phyloP scores from a whole-genome alignment of 805 yeast genomes.

The Cyberlindnera xylosilytica region DNA sequence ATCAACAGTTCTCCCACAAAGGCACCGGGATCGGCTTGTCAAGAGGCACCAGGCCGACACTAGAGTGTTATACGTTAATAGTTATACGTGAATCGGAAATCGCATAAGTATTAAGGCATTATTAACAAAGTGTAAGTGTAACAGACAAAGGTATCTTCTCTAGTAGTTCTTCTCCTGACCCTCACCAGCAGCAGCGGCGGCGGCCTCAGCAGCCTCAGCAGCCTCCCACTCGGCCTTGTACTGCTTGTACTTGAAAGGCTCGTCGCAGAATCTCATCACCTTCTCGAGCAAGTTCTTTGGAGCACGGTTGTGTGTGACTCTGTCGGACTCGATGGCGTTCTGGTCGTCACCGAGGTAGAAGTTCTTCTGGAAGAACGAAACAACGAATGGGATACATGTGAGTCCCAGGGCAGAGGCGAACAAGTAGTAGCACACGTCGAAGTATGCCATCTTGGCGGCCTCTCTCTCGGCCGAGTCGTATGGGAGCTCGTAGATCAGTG shows the following conservation, averaged over 20 bases:
- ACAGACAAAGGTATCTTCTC: too few species aligned
- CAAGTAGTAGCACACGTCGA: slow-evolving; percentile 28
- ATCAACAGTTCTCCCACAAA: too few species aligned
- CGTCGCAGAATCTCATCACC: slow-evolving; percentile 7
- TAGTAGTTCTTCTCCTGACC: too few species aligned
- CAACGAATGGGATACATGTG: slow-evolving; percentile 30
- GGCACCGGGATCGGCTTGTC: too few species aligned
- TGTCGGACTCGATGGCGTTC: slow-evolving; percentile 32
- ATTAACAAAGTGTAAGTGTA: too few species aligned
- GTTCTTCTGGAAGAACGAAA: slow-evolving; percentile 33
- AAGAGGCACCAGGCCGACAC: too few species aligned
- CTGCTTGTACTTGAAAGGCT: slow-evolving; percentile 13
- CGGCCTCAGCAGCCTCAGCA: background rate
- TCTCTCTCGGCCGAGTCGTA: slow-evolving; percentile 29
- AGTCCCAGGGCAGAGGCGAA: slow-evolving; percentile 31
- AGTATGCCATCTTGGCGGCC: slow-evolving; percentile 34
- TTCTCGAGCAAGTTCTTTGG: slow-evolving; percentile 6
- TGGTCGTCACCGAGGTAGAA: slow-evolving; percentile 35
- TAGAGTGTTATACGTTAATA: too few species aligned
- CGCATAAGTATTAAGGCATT: too few species aligned
- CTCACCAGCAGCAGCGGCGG: too few species aligned
- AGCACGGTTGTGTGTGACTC: slow-evolving; percentile 2
- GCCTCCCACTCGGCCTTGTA: slow-evolving; percentile 11
- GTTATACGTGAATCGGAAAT: too few species aligned
- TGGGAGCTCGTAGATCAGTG: slow-evolving; percentile 26